Base-by-base conservation (phyloP, 1,284 basidiomycete genomes). In the Heimioporus retisporus region DNA sequence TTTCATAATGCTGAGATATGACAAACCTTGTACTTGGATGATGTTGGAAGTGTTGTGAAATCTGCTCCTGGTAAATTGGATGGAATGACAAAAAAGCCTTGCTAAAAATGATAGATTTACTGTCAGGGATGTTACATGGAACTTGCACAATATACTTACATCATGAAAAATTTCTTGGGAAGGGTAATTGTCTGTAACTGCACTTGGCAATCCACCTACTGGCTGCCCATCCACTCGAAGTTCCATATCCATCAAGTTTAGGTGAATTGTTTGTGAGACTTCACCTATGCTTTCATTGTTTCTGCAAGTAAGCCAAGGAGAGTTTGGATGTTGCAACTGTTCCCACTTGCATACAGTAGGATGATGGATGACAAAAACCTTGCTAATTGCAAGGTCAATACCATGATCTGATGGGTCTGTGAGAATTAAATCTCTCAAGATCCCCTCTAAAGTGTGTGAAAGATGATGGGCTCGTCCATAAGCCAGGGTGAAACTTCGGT, bases 181-280 rank as follows among this genome's bases (percentile, higher is more conserved):
- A 71, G 81, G 77, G 0, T 43, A 15, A 0, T 72, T 50, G 23
- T 28, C 28, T 28, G 28, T 28, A 28, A 85, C 81, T 0, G 65
- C 59, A 4, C 40, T 48, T 0, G 83, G 83, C 23, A 87, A 73
- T n/a, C 76, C 76, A 11, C 79, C 79, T 7, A 84, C 56, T 2
- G 79, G 75, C 57, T 77, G 75, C 2, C 83, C 84, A 59, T 82
- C 73, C 10, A 59, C n/a, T 16, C 13, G 46, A 53, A 64, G 21
- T 16, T 1, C 8, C 13, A 65, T 61, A 31, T 61, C 3, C 6
- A 71, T 51, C 4, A 69, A 19, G 28, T 61, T 55, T 2, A 69
- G 7, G 3, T 61, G 48, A 16, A 71, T 18, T 4, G 8, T 56
- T 51, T 68, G 61, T 0, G 61, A 56, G 0, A 2, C 31, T 6